Base-by-base conservation (phyloP, 225 moss, liverwort and hornwort species). In the Pseudoscleropodium purum region DNA sequence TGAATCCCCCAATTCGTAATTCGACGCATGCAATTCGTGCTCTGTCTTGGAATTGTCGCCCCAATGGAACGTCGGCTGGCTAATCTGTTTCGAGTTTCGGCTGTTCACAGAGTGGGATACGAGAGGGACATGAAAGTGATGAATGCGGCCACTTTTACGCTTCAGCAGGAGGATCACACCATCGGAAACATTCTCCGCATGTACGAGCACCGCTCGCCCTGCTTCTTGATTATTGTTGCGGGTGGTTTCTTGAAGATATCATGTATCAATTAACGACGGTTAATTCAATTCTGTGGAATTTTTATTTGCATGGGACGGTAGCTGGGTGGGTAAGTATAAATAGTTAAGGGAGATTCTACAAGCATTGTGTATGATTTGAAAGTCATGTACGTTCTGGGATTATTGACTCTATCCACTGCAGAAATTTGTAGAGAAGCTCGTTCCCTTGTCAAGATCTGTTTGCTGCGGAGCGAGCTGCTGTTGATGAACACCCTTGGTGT, bases 71-170 rank as follows among this genome's bases (percentile, higher is more conserved):
- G 20, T 51, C 26, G n/a, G n/a, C n/a, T n/a, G 68, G 34, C 18
- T 86, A 37, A 81, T 36, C 37, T 60, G 80, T n/a, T 39, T 43
- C 19, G 26, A 57, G 39, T 43, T 23, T 69, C 11, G 37, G 14
- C 18, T 84, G 69, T n/a, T 82, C 81, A 76, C 93, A 97, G 98
- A 88, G 98, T 98, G 82, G 82, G 89, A 8, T 97, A 96, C 43
- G 96, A 97, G 63, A 93, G 96, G 85, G 97, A 98, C 78, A 93
- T 93, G 96, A 98, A 98, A 88, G 96, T 97, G 29, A 87, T 98
- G 93, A 98, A 98, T 63, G 97, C 97, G 15, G 92, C 92, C 49
- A 88, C 88, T 49, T 70, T 92, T 9, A 85, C 57, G 63, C 3
- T 92, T 29, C 67, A 97, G 94, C 90, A 96, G 67, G 98, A 97